Conservation (phyloP, 495 filamentous ascomycete species). For the Neurospora hispaniola region DNA sequence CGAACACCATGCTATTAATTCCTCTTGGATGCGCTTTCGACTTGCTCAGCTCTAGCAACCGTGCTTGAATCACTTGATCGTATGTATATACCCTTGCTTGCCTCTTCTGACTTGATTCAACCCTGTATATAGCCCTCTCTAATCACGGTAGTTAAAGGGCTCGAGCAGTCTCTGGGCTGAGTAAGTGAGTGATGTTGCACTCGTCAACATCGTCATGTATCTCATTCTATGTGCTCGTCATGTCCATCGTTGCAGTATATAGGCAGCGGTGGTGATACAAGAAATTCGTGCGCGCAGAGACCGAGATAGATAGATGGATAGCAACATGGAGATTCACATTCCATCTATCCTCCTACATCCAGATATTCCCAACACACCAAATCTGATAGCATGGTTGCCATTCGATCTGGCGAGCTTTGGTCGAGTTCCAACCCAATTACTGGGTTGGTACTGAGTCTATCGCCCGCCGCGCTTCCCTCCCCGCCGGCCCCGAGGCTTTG, state of each 20-base stretch:
- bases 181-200: not conserved
- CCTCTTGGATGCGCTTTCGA: not conserved
- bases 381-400: not conserved
- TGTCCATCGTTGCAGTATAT: not conserved
- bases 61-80: not conserved
- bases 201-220: not conserved
- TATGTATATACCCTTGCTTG: not conserved
- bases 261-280: not conserved
- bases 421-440: not conserved
- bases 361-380: not conserved
- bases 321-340: not conserved
- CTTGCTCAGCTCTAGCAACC: not conserved
- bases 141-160: not conserved
- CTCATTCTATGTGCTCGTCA: not conserved
- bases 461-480: not conserved
- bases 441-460: not conserved
- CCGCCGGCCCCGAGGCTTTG: not conserved
- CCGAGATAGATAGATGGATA: not conserved
- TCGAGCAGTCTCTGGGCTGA: not conserved
- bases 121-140: not conserved
- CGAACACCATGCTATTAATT: not conserved
- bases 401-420: not conserved
- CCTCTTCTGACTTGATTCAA: not conserved
- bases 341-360: not conserved
- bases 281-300: not conserved